phyloP scores from a whole-genome alignment of 192 early-diverging fungal genomes.

The Linnemannia schmuckeri region DNA sequence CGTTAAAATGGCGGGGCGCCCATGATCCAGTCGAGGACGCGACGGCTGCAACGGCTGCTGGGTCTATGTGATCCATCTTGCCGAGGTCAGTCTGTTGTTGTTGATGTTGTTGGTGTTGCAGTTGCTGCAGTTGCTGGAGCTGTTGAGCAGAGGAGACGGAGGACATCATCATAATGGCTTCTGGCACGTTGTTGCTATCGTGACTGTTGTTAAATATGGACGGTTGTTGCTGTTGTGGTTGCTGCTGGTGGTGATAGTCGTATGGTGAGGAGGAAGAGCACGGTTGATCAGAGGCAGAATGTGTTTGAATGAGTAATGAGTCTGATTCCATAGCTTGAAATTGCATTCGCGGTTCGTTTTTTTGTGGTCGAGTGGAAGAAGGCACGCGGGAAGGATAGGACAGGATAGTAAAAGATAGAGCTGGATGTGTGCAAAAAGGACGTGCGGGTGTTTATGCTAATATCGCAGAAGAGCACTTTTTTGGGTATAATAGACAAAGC shows the following conservation, averaged over 20 bases:
- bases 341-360: neutral
- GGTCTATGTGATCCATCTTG: slow-evolving; percentile 20
- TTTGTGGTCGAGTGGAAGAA: neutral
- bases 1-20: slow-evolving; percentile 17
- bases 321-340: neutral
- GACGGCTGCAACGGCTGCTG: slow-evolving; percentile 9
- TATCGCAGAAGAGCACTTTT: neutral
- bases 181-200: neutral
- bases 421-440: neutral
- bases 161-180: neutral
- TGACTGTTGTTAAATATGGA: neutral
- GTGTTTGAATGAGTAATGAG: slow-evolving; percentile 13
- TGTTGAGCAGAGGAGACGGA: neutral
- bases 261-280: neutral
- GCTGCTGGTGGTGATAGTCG: no score
- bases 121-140: slow-evolving; percentile 4
- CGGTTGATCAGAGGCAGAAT: neutral
- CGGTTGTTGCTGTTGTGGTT: neutral
- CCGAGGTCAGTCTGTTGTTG: slow-evolving; percentile 4
- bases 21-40: slow-evolving; percentile 16
- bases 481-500: neutral
- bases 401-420: neutral
- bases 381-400: neutral
- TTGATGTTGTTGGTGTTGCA: neutral
- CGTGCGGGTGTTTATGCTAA: neutral